These are phyloP conservation scores for Syncephalastrum contaminatum DNA, from an alignment of 371 early-diverging fungal species.

Conservation along the genomic window DNA sequence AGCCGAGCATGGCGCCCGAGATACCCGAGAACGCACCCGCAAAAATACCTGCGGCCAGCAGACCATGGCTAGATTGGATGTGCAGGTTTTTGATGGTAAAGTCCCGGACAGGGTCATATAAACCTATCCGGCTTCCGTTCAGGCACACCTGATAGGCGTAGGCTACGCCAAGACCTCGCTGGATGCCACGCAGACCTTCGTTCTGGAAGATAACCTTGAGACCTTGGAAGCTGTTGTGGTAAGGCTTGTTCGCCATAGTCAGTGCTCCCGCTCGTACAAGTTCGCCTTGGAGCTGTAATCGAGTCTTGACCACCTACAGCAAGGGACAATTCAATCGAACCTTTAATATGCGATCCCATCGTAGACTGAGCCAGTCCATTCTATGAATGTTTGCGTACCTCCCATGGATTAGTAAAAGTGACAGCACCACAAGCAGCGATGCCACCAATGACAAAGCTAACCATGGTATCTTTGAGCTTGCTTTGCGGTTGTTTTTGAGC, in stretches of 20 bases:
- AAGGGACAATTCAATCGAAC: background rate
- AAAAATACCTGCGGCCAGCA: slow-evolving; percentile 61
- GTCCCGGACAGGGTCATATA: slow-evolving; percentile 78
- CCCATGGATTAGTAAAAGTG: slow-evolving; percentile 92
- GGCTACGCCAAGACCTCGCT: slow-evolving; percentile 89
- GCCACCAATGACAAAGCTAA: slow-evolving; percentile 74
- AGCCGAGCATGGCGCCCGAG: slow-evolving; percentile 81
- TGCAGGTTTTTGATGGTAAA: slow-evolving; percentile 19
- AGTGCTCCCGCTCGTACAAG: slow-evolving; percentile 55
- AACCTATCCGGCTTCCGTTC: slow-evolving; percentile 91
- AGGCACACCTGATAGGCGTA: slow-evolving; percentile 91
- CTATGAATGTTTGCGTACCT: slow-evolving; percentile 52
- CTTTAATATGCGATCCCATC: background rate
- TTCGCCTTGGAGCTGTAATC: slow-evolving; percentile 96
- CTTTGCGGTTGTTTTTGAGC: slow-evolving; percentile 6
- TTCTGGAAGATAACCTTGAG: slow-evolving; percentile 72
- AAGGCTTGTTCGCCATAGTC: slow-evolving; percentile 59
- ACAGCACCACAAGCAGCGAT: slow-evolving; percentile 89
- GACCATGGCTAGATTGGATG: slow-evolving; percentile 22
- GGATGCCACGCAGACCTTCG: slow-evolving; percentile 88
- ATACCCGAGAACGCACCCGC: slow-evolving; percentile 71
- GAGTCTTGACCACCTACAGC: slow-evolving; percentile 87
- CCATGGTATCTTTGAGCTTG: slow-evolving; percentile 32
- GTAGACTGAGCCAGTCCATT: background rate
- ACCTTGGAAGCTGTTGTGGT: slow-evolving; percentile 79